Percentiles rank a stretch among this genome's conserved stretches.
phyloP scores from a whole-genome alignment of 208 protist species.

The Herpetomonas samuelpessoai region DNA sequence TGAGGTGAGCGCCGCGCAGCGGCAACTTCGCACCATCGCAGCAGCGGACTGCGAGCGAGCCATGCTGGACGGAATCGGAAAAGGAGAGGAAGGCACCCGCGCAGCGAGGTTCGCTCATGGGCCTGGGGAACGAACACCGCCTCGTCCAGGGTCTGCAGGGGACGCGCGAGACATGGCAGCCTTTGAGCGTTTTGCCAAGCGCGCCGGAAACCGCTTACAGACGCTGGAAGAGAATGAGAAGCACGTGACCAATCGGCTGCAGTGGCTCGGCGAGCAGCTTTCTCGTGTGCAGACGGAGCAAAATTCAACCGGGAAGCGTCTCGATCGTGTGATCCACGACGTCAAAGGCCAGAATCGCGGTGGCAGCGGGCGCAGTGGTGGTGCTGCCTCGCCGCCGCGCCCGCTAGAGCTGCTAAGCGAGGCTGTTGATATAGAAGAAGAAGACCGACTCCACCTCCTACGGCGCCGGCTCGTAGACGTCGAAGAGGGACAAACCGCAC shows the following conservation, averaged over 20 bases:
- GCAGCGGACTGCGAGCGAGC: neutral
- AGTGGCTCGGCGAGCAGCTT: slow-evolving; percentile 10
- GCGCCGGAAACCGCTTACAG: neutral
- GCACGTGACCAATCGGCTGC: neutral
- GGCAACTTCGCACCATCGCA: neutral
- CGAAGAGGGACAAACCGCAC: neutral
- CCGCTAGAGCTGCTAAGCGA: neutral
- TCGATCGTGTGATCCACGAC: slow-evolving; percentile 16
- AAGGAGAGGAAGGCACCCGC: no score
- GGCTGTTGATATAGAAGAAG: neutral
- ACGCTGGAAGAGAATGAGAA: neutral
- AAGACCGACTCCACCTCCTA: neutral
- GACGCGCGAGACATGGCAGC: no score
- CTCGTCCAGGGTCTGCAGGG: no score
- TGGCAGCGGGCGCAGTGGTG: no score
- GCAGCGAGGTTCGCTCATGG: no score
- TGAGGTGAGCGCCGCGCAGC: neutral
- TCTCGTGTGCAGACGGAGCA: slow-evolving; percentile 9
- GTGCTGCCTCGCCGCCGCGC: neutral
- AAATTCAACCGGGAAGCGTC: neutral
- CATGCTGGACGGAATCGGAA: no score
- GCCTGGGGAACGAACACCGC: no score
- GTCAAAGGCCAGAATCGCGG: no score
- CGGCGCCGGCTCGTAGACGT: neutral
- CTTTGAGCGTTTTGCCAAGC: no score